Base-by-base conservation (phyloP, 1,284 basidiomycete species). In the Puccinia novopanici region DNA sequence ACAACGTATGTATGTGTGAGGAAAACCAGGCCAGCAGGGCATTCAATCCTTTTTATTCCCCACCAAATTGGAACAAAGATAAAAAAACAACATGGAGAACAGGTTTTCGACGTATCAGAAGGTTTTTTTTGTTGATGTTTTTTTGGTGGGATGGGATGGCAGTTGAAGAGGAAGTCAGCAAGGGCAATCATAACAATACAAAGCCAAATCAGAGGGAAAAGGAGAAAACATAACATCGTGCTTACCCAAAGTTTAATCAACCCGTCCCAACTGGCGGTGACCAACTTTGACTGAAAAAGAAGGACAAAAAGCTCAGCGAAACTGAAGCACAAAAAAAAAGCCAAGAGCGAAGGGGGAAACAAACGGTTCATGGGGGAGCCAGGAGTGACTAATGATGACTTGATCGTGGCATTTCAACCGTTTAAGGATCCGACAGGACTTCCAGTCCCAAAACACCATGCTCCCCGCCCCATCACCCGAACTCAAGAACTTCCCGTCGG, bases 381-480 rank as follows among this genome's bases (percentile, higher is more conserved):
- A 99, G 84, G 93, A 93, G 85, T 99, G 97, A 61, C 93, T 90
- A 84, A 99, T 97, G 71, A 99, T 93, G 12, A 98, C 96, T 87
- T 98, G 94, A 57, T 90, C 91, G 86, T 99, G 97, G 8, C 93
- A 93, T 81, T 91, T 90, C 81, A 99, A 87, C 65, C 94, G 88
- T 82, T 93, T 95, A 86, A 94, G 92, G 85, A 99, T 93, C 3
- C 94, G 92, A n/a, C 84, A 83, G n/a, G 91, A 94, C 88, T 98
- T 99, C 94, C 94, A 99, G 87, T 99, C 97, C 97, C 96, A 99
- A 87, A 98, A 97, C 19, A 98, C 93, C 63, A 99, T 89, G 86
- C 97, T 95, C 0, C 97, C 97, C 82, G 92, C 91, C 3, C 93
- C 93, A 84, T 98, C 96, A 42, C 97, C 97, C 76, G 93, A 95